phyloP scores from a whole-genome alignment of 768 basidiomycete genomes.

The Boletus subparvulus region DNA sequence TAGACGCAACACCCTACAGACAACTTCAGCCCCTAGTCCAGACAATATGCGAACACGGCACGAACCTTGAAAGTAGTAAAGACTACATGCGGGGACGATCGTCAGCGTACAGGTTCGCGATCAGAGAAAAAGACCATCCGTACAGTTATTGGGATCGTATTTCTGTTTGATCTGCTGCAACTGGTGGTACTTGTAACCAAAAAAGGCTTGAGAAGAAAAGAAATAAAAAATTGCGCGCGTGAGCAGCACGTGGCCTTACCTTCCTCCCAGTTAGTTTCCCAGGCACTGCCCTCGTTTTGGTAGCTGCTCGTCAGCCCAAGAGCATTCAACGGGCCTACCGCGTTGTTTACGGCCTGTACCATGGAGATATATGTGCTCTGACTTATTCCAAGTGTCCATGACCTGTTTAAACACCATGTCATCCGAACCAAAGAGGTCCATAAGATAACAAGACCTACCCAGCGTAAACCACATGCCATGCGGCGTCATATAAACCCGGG shows the following conservation, averaged over 20 bases:
- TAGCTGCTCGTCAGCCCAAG: constrained; percentile 17
- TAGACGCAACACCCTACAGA: too few species aligned
- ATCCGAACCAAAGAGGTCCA: neutral
- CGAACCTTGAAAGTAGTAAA: too few species aligned
- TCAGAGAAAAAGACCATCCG: too few species aligned
- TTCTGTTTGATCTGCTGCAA: constrained; percentile 12
- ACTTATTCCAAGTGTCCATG: constrained; percentile 13
- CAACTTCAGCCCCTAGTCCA: too few species aligned
- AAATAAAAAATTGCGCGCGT: neutral
- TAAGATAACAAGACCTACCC: neutral
- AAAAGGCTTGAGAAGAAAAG: constrained; percentile 6
- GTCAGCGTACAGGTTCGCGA: too few species aligned
- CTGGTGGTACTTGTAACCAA: constrained; percentile 17
- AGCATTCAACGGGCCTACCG: constrained; percentile 7
- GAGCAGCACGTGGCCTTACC: neutral
- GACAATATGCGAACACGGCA: too few species aligned
- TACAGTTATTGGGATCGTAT: constrained; percentile 16
- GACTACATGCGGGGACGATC: too few species aligned
- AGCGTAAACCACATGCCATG: constrained; percentile 12
- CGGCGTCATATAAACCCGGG: constrained; percentile 17
- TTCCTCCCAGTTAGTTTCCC: constrained; percentile 16
- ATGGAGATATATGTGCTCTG: neutral
- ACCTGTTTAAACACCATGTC: neutral
- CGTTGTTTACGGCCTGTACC: neutral
- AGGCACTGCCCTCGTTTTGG: constrained; percentile 21